Percentiles rank a stretch among this genome's conserved stretches.
phyloP scores from a whole-genome alignment of 1,284 basidiomycete species.

The Fomitopsis palustris region DNA sequence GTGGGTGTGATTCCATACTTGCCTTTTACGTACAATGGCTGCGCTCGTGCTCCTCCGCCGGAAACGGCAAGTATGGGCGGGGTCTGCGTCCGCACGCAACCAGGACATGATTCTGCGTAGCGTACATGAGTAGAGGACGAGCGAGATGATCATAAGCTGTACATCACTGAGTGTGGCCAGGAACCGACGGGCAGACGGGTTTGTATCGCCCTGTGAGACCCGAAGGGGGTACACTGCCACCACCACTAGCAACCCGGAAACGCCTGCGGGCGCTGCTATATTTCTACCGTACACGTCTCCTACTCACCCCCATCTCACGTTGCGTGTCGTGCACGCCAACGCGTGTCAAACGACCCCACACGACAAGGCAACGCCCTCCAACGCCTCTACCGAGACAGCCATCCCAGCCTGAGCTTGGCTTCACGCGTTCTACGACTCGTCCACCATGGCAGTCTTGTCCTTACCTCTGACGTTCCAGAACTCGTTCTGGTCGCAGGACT shows the following conservation, averaged over 20 bases:
- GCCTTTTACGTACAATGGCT: neutral
- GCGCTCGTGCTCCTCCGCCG: no score
- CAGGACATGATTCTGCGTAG: no score
- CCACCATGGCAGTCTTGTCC: slow-evolving; percentile 75
- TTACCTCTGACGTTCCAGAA: slow-evolving; percentile 84
- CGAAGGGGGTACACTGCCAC: slow-evolving; percentile 9
- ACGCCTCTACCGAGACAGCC: neutral
- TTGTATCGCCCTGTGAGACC: neutral
- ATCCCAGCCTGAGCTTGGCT: neutral
- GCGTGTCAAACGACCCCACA: slow-evolving; percentile 15
- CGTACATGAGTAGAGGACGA: no score
- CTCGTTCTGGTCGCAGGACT: slow-evolving; percentile 92
- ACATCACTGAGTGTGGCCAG: no score
- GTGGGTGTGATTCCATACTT: neutral
- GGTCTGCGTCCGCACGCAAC: no score
- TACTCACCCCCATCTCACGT: neutral
- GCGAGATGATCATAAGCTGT: no score
- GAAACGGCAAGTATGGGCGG: no score
- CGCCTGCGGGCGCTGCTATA: slow-evolving; percentile 5
- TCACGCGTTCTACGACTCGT: neutral
- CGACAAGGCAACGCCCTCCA: neutral
- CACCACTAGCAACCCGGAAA: neutral
- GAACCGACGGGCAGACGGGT: no score
- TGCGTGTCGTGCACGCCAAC: neutral
- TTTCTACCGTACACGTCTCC: neutral